Conservation (phyloP, 2,329 filamentous ascomycete genomes). For the Colletotrichum musicola region DNA sequence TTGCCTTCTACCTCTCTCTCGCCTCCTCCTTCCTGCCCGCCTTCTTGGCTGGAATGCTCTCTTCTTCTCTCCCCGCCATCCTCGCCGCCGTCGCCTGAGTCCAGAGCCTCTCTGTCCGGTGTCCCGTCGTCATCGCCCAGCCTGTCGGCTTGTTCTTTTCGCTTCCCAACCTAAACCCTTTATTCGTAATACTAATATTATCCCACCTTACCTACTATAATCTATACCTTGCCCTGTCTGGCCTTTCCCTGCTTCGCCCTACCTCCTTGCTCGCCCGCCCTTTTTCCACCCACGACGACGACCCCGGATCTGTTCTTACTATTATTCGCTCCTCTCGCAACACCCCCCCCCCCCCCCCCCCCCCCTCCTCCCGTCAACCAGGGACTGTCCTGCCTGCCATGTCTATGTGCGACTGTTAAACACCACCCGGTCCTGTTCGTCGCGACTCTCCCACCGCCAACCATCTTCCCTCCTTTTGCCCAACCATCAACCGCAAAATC, state of each 20-base stretch:
- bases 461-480: constrained; percentile 10
- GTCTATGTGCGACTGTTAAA: constrained; percentile 30
- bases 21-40: background rate
- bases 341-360: constrained; percentile 29
- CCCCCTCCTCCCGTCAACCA: constrained; percentile 31
- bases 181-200: constrained; percentile 39
- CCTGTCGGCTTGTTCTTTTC: constrained; percentile 26
- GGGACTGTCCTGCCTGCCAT: constrained; percentile 37
- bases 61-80: constrained; percentile 21
- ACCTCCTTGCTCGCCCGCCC: constrained; percentile 27
- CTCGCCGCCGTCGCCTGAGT: constrained; percentile 8
- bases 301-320: constrained; percentile 27
- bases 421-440: constrained; percentile 14
- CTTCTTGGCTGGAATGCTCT: constrained; percentile 33
- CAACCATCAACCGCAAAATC: constrained; percentile 11
- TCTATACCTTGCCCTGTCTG: constrained; percentile 35
- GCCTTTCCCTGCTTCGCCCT: constrained; percentile 28
- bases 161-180: constrained; percentile 32
- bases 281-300: constrained; percentile 25
- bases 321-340: constrained; percentile 17
- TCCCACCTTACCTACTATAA: constrained; percentile 33
- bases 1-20: background rate
- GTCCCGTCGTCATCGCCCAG: constrained; percentile 30
- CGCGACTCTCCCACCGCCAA: constrained; percentile 16
- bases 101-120: background rate